Evolutionary conservation across 2,329 filamentous ascomycete species (phyloP), one percentile per base, ranked within the genome.

Genomic region (Phialocephala sp.): DNA sequence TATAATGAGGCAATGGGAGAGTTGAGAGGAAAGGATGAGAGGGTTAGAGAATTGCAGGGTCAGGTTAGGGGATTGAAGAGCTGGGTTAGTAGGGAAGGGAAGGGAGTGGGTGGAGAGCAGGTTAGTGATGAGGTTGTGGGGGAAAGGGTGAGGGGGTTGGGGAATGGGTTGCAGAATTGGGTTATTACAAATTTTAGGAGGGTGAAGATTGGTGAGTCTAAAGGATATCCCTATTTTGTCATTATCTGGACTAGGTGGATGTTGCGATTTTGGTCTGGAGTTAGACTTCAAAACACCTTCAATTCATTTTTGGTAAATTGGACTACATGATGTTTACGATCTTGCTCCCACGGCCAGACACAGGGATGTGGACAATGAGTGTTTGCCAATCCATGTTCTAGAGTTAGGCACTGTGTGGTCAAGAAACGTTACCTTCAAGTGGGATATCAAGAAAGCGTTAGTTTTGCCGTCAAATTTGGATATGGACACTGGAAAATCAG

Each of bases 131-230:
- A 90, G 76, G 86, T 87, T 12, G 85, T 92, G 73, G 84, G 81
- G 1, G 86, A 90, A 59, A 81, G 83, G 11, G 86, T 91, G 80
- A 81, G 83, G 59, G 82, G 84, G 64, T 76, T 92, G 56, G 85
- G 86, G 22, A 89, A 91, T 72, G 85, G 89, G 27, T 77, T 91
- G 71, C 89, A 92, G 78, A 91, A 92, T 72, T 93, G 90, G 90
- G 85, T 89, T 3, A 87, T 92, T 71, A 84, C 85, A 32, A 86
- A 90, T 74, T 92, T 90, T 69, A 83, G 90, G 60, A 85, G 85
- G 68, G 82, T 84, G 14, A 90, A 84, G 77, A 77, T 90, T 60
- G 72, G 77, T 77, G 75, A 36, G 71, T 70, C 64, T 61, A 15
- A 35, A 50, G 15, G 37, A 8, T 50, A 55, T 37, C 37, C 39